A percentile compares a stretch with the other conserved stretches of the same genome.
phyloP scores from a whole-genome alignment of 371 early-diverging fungal genomes.

The Basidiobolus meristosporus region DNA sequence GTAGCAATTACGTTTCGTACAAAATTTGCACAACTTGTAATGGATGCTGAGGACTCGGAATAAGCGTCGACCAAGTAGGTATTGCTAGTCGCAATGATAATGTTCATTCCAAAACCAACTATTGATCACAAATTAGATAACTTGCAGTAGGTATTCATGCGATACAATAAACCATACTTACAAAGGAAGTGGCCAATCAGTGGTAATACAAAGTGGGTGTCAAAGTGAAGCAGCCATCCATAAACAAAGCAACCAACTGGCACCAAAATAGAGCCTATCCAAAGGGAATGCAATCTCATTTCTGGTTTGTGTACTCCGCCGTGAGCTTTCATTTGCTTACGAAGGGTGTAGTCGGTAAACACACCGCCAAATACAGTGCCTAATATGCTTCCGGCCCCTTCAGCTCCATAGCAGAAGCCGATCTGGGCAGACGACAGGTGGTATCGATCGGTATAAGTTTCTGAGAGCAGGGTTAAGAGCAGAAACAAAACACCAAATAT shows the following conservation, averaged over 20 bases:
- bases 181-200: conserved; percentile 16
- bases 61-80: conserved; percentile 21
- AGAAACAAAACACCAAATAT: conserved; percentile 29
- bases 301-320: conserved; percentile 13
- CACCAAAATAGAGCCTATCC: conserved; percentile 17
- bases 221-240: conserved; percentile 18
- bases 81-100: conserved; percentile 19
- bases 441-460: conserved; percentile 10
- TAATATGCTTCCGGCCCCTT: conserved; percentile 19
- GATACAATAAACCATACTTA: conserved; percentile 5
- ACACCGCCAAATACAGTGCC: conserved; percentile 19
- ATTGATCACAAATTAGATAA: too few relatives aligned
- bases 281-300: conserved; percentile 15
- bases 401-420: conserved; percentile 17
- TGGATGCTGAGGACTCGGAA: conserved; percentile 16
- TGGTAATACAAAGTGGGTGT: conserved; percentile 7
- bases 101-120: conserved; percentile 21
- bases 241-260: conserved; percentile 14
- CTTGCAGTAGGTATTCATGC: too few relatives aligned
- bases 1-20: conserved; percentile 17
- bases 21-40: conserved; percentile 18
- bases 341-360: conserved; percentile 13
- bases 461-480: conserved; percentile 15
- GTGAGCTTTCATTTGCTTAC: not conserved
- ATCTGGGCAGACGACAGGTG: conserved; percentile 14